Conservation (phyloP, 176 grass and related monocot species). For the Musa acuminata region DNA sequence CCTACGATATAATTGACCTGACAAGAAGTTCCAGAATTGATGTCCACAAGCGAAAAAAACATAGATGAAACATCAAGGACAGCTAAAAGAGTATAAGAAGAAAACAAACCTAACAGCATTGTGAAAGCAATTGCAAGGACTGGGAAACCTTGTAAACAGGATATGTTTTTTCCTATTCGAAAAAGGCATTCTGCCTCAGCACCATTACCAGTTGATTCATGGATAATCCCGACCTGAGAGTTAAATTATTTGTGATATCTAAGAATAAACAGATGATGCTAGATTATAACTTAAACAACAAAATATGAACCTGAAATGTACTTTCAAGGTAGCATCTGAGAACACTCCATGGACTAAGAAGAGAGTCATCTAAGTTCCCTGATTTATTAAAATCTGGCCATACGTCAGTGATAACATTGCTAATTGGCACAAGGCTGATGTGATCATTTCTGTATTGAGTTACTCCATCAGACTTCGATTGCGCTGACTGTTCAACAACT, state of each 20-base stretch:
- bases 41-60: not conserved
- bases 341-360: constrained; percentile 64
- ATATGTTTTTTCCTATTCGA: constrained; percentile 61
- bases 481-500: not conserved
- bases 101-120: constrained; percentile 49
- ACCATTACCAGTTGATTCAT: constrained; percentile 66
- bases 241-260: not conserved
- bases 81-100: constrained; percentile 6
- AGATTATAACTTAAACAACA: constrained; percentile 1
- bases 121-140: constrained; percentile 57
- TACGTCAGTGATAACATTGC: constrained; percentile 43
- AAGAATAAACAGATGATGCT: not conserved
- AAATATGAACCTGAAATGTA: constrained; percentile 69
- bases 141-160: constrained; percentile 36
- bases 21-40: constrained; percentile 12
- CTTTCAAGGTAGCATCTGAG: constrained; percentile 88
- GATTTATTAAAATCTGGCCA: constrained; percentile 49
- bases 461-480: constrained; percentile 6
- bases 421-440: constrained; percentile 41
- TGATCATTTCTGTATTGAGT: constrained; percentile 21
- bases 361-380: constrained; percentile 32
- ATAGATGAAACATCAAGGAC: constrained; percentile 1
- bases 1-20: constrained; percentile 78
- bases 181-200: constrained; percentile 70
- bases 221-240: constrained; percentile 45